Percentiles rank a stretch among this genome's conserved stretches.
phyloP scores from a whole-genome alignment of 2,329 filamentous ascomycete species.

The Phyllosticta capitalensis region DNA sequence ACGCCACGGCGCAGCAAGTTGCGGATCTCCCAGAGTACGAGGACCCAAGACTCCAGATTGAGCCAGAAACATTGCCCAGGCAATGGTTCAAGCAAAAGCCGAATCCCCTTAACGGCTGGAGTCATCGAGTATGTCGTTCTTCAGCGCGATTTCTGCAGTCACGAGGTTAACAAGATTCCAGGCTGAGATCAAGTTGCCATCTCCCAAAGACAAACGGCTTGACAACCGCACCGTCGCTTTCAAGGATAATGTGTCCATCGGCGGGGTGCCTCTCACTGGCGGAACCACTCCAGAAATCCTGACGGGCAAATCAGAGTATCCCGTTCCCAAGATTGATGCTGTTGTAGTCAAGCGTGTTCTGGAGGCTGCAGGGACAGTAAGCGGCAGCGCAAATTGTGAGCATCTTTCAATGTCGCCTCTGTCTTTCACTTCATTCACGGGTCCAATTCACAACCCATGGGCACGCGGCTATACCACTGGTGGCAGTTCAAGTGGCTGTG shows the following conservation, averaged over 20 bases:
- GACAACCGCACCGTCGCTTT: slow-evolving; percentile 29
- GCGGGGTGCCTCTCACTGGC: slow-evolving; percentile 35
- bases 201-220: slow-evolving; percentile 14
- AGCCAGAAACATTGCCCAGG: slow-evolving; percentile 15
- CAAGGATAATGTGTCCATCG: slow-evolving; percentile 42
- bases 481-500: slow-evolving; percentile 26
- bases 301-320: slow-evolving; percentile 26
- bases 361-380: slow-evolving; percentile 33
- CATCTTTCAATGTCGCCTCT: slow-evolving; percentile 37
- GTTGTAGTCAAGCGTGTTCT: slow-evolving; percentile 36
- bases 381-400: slow-evolving; percentile 40
- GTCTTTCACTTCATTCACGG: slow-evolving; percentile 36
- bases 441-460: slow-evolving; percentile 35
- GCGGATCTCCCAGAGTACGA: slow-evolving; percentile 15
- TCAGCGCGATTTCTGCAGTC: neutral
- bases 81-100: slow-evolving; percentile 11
- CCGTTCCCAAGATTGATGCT: slow-evolving; percentile 34
- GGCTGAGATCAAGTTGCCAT: slow-evolving; percentile 9
- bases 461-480: slow-evolving; percentile 26
- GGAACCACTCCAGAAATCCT: slow-evolving; percentile 33
- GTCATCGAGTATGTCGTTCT: slow-evolving; percentile 10
- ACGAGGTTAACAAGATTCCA: neutral
- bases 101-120: slow-evolving; percentile 20
- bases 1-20: slow-evolving; percentile 16
- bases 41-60: slow-evolving; percentile 16